Base-by-base conservation (phyloP, 805 yeast species). In the Saturnispora sanitii region DNA sequence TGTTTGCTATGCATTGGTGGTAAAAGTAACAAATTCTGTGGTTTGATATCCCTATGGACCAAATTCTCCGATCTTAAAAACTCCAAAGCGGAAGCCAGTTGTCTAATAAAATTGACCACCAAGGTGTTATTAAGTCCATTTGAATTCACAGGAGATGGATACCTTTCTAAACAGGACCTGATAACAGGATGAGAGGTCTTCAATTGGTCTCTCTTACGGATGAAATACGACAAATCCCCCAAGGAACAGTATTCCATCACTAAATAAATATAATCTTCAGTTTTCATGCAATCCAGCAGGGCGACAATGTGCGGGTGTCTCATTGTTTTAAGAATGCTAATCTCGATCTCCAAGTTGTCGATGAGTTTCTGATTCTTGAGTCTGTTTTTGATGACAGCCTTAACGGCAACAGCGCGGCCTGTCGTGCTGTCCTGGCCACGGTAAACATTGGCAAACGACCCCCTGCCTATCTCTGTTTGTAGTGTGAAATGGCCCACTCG, bases 171-270 rank as follows among this genome's bases (percentile, higher is more conserved):
- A 42, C 92, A 68, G 0, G 85, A 75, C 27, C 79, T 77, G 29
- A 88, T 75, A 34, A 83, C 70, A 0, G 96, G 96, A 58, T 86
- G 85, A 6, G 81, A 75, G 49, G 73, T 70, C 28, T 76, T 72
- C 37, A 87, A 66, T 56, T 82, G 86, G 49, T 74, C 73, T 53
- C 88, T 71, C 55, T 77, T 79, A 53, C 83, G 75, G 42, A 92
- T 88, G 51, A 92, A 81, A 54, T 79, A 84, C 0, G 95, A 83
- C 46, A 92, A 69, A 62, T 92, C 98, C 12, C 98, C 98, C 56
- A 92, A 66, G 1, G 96, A 79, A 58, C 98, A 92, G 64, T 86
- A 92, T 60, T 92, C 97, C 96, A 92, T 92, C 15, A 90, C 79
- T 47, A 92, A 66, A 57, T 86, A 90, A 65, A 87, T 85, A 59